A percentile compares a stretch with the other conserved stretches of the same genome.
These are phyloP conservation scores for Triadica sebifera DNA, from an alignment of 345 rosid genomes.

Conservation along the genomic window DNA sequence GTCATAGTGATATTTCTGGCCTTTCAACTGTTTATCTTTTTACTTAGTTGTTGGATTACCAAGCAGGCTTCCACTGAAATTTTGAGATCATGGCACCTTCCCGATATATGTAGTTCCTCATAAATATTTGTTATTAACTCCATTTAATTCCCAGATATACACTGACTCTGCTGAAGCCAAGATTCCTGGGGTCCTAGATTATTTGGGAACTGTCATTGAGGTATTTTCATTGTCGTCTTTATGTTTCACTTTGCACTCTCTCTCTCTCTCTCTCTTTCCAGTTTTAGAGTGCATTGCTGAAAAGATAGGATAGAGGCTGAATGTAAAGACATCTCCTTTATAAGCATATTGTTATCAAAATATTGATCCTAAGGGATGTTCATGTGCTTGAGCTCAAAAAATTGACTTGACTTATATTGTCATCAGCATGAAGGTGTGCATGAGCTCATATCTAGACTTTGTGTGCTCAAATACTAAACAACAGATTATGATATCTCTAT, in stretches of 20 bases:
- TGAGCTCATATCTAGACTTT: neutral
- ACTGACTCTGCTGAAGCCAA: slow-evolving; percentile 92
- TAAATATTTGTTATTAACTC: neutral
- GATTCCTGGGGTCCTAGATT: slow-evolving; percentile 83
- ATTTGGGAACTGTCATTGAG: slow-evolving; percentile 82
- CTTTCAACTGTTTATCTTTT: neutral
- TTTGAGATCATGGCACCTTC: neutral
- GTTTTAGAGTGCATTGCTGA: neutral
- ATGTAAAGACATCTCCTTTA: neutral
- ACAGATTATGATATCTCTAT: neutral
- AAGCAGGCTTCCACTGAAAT: no score
- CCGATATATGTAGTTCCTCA: neutral
- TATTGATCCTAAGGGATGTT: neutral
- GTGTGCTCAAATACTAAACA: neutral
- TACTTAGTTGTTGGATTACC: neutral
- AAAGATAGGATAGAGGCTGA: neutral
- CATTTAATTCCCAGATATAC: slow-evolving; percentile 58
- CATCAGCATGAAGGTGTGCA: neutral
- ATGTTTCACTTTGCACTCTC: neutral
- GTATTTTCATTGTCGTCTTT: slow-evolving; percentile 31
- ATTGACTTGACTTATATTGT: neutral
- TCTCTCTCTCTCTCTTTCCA: neutral
- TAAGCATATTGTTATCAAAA: neutral
- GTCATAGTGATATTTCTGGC: neutral
- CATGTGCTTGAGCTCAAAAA: neutral